A percentile compares a stretch with the other conserved stretches of the same genome.
phyloP scores from a whole-genome alignment of 1,284 basidiomycete species.

The Ceratobasidium sp. region DNA sequence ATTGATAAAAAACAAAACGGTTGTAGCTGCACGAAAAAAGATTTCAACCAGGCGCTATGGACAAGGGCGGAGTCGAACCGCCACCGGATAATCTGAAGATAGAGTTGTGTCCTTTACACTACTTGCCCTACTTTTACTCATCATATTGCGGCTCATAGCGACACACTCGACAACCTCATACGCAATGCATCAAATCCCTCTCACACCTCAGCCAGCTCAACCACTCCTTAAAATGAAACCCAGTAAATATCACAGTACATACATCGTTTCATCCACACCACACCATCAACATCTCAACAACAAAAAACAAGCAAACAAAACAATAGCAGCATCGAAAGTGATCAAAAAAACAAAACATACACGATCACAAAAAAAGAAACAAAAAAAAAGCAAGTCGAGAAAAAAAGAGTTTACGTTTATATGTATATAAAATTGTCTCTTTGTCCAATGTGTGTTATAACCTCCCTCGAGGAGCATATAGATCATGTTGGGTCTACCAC shows the following conservation, averaged over 20 bases:
- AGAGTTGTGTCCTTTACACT: conserved; percentile 24
- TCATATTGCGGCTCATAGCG: background rate
- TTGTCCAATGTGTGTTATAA: background rate
- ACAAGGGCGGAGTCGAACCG: conserved; percentile 34
- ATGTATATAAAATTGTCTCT: conserved; percentile 9
- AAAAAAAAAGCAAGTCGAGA: background rate
- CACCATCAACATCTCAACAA: background rate
- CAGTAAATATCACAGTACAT: conserved; percentile 13
- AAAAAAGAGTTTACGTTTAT: background rate
- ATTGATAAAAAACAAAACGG: no score
- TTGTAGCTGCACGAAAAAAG: no score
- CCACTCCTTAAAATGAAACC: background rate
- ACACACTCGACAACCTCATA: background rate
- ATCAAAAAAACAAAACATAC: background rate
- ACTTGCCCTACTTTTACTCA: conserved; percentile 10
- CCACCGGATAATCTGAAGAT: background rate
- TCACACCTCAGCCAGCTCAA: no score
- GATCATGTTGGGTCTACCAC: conserved; percentile 14
- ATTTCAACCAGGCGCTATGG: background rate
- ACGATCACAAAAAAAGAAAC: conserved; percentile 1
- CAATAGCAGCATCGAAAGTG: conserved; percentile 13
- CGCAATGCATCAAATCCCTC: no score
- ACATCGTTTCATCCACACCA: background rate
- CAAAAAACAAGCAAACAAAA: background rate
- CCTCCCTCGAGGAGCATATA: background rate